phyloP scores from a whole-genome alignment of 495 filamentous ascomycete genomes.

The Penicillium diatomitis region DNA sequence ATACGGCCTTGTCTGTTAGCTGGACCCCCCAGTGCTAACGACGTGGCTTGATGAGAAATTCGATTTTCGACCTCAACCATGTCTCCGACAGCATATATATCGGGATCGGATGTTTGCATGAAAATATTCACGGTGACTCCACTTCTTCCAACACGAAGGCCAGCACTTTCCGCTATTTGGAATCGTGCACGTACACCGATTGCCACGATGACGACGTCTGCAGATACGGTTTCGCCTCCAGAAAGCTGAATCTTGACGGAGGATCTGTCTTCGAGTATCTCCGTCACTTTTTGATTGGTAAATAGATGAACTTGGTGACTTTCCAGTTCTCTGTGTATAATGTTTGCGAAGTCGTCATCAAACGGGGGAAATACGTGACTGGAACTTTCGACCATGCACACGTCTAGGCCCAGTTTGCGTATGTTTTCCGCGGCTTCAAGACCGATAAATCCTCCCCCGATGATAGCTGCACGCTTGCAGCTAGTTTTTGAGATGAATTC shows the following conservation, averaged over 20 bases:
- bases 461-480: background rate
- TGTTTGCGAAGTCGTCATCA: background rate
- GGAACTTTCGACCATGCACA: background rate
- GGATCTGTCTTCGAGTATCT: no score
- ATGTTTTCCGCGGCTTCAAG: background rate
- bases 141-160: background rate
- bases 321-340: background rate
- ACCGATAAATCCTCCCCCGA: background rate
- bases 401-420: background rate
- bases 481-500: background rate
- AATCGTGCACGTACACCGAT: background rate
- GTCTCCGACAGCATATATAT: constrained; percentile 1
- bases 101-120: constrained; percentile 1
- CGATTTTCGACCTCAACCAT: background rate
- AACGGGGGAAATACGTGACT: background rate
- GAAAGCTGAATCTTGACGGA: no score
- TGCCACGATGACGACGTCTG: background rate
- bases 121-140: background rate
- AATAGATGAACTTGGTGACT: background rate
- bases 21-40: background rate
- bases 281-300: no score
- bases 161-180: background rate
- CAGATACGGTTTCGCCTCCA: background rate
- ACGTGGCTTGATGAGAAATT: background rate
- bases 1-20: background rate